Evolutionary conservation across 192 early-diverging fungal species (phyloP).

Genomic region (Coemansia sp.): DNA sequence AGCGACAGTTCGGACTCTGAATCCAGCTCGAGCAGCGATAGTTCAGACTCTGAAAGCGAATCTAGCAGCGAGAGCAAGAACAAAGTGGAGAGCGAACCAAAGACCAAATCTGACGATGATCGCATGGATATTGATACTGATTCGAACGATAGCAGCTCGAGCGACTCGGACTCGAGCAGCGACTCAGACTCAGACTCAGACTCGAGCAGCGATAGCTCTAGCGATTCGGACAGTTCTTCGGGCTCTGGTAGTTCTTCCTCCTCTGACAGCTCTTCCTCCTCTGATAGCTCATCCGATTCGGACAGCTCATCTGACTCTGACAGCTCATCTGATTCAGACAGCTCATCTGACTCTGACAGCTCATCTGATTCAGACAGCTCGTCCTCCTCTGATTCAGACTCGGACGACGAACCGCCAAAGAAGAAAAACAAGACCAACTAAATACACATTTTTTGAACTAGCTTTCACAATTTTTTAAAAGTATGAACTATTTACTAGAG

Average conservation of each 20-base stretch:
- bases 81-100: background rate
- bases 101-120: background rate
- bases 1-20: constrained; percentile 13
- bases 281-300: background rate
- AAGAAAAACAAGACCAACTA: constrained; percentile 20
- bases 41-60: constrained; percentile 5
- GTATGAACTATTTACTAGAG: constrained; percentile 2
- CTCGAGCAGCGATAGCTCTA: constrained; percentile 3
- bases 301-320: constrained; percentile 3
- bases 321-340: constrained; percentile 11
- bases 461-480: background rate
- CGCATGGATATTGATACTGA: constrained; percentile 9
- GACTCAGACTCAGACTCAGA: constrained; percentile 9
- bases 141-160: constrained; percentile 7
- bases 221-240: constrained; percentile 9
- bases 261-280: constrained; percentile 2
- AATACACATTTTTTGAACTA: background rate
- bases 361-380: background rate
- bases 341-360: constrained; percentile 8
- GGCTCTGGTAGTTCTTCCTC: background rate
- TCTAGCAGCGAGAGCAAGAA: background rate
- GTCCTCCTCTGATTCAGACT: constrained; percentile 5
- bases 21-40: constrained; percentile 4
- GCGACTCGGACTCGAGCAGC: constrained; percentile 10
- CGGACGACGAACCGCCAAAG: constrained; percentile 28